These are phyloP conservation scores for Alternaria sp. DNA, from an alignment of 2,329 filamentous ascomycete genomes.

Conservation along the genomic window DNA sequence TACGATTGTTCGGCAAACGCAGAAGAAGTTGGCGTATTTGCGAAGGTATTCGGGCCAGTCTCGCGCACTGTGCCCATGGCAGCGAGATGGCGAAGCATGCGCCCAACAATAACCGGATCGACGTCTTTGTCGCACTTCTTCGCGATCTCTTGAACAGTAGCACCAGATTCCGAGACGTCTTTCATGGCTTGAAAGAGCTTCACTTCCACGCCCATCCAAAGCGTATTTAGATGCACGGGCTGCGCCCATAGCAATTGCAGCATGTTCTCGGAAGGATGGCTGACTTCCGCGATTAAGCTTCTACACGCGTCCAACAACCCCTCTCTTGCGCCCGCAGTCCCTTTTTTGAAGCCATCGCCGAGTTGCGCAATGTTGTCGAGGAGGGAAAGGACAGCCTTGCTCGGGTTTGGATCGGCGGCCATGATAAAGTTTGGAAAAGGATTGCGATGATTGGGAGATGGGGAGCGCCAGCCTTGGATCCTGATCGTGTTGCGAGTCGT, in stretches of 20 bases:
- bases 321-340: conserved; percentile 28
- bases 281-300: conserved; percentile 37
- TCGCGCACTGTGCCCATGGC: conserved; percentile 36
- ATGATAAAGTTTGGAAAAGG: conserved; percentile 2
- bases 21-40: conserved; percentile 26
- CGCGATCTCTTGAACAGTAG: conserved; percentile 26
- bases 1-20: conserved; percentile 31
- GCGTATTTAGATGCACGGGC: conserved; percentile 30
- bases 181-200: conserved; percentile 36
- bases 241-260: conserved; percentile 36
- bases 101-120: conserved; percentile 33
- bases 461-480: neutral
- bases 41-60: conserved; percentile 29
- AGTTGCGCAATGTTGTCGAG: conserved; percentile 32
- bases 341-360: conserved; percentile 29
- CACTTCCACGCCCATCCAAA: conserved; percentile 35
- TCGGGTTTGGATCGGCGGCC: conserved; percentile 4
- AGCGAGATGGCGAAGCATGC: conserved; percentile 42
- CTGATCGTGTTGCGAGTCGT: neutral
- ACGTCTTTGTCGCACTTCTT: conserved; percentile 22
- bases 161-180: conserved; percentile 18
- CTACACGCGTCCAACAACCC: conserved; percentile 31
- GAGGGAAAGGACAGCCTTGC: conserved; percentile 27
- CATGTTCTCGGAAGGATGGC: conserved; percentile 36
- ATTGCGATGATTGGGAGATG: neutral